Conservation (phyloP, 2,329 filamentous ascomycete species). For the Nakataea oryzae region DNA sequence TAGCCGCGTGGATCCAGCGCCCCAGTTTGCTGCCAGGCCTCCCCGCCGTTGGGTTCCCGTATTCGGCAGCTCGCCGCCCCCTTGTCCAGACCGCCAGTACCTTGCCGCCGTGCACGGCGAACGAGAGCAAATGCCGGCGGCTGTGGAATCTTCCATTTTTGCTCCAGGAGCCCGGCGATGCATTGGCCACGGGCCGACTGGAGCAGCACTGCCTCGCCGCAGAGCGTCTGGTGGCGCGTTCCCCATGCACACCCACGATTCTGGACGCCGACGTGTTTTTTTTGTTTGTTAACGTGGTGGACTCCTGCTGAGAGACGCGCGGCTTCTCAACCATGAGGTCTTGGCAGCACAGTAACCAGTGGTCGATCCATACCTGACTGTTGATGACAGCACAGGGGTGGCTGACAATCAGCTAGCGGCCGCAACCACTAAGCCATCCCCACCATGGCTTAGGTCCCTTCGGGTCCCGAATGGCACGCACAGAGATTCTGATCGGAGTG, state of each 20-base stretch:
- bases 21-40: not conserved
- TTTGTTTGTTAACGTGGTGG: not conserved
- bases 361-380: too few species aligned
- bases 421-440: not conserved
- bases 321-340: not conserved
- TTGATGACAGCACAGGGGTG: not conserved
- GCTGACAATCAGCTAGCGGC: not conserved
- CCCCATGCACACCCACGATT: not conserved
- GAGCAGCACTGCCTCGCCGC: not conserved
- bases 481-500: not conserved
- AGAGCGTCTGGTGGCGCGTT: not conserved
- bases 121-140: too few species aligned
- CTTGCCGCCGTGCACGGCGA: not conserved
- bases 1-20: not conserved
- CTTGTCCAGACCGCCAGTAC: not conserved
- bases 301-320: not conserved
- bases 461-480: not conserved
- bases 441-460: not conserved
- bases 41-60: not conserved
- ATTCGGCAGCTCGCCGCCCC: not conserved
- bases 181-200: too few species aligned
- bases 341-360: not conserved
- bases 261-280: not conserved
- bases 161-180: too few species aligned
- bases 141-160: too few species aligned